These are phyloP conservation scores for Taxillus chinensis DNA, from an alignment of 164 flowering plant species.

Conservation along the genomic window DNA sequence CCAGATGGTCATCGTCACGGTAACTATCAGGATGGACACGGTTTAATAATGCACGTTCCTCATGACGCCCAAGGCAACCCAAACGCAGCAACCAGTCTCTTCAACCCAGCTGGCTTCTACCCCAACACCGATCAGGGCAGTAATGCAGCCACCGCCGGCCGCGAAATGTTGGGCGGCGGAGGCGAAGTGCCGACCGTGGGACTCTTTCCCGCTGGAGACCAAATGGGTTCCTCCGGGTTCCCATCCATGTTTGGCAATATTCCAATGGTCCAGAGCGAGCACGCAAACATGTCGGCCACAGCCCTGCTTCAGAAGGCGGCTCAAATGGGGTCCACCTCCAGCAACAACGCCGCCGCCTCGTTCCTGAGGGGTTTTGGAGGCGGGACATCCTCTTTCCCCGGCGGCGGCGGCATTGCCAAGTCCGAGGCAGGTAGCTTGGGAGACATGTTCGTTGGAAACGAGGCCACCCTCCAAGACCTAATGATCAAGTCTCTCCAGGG, in stretches of 20 bases:
- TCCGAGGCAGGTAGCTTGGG: neutral
- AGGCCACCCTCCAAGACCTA: neutral
- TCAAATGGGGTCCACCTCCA: constrained; percentile 46
- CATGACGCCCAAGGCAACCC: too few relatives aligned
- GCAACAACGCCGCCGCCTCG: neutral
- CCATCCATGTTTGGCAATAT: constrained; percentile 23
- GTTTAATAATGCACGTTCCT: too few relatives aligned
- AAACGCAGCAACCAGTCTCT: constrained; percentile 27
- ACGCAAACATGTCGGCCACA: constrained; percentile 80
- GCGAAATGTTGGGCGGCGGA: constrained; percentile 10
- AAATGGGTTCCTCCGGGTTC: constrained; percentile 3
- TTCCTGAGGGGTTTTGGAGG: neutral
- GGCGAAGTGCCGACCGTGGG: constrained; percentile 7
- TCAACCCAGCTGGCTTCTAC: constrained; percentile 46
- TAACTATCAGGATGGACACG: neutral
- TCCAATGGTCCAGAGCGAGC: constrained; percentile 13
- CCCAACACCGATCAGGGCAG: constrained; percentile 1
- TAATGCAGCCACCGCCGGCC: constrained; percentile 16
- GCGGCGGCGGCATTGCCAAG: neutral
- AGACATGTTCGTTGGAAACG: neutral
- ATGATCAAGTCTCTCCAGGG: too few relatives aligned
- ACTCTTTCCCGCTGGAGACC: constrained; percentile 8
- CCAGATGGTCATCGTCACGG: constrained; percentile 15
- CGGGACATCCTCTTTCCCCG: neutral
- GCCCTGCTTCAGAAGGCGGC: constrained; percentile 82